A percentile compares a stretch with the other conserved stretches of the same genome.
Conservation (phyloP, 306 rosid species). For the Inga laurina region DNA sequence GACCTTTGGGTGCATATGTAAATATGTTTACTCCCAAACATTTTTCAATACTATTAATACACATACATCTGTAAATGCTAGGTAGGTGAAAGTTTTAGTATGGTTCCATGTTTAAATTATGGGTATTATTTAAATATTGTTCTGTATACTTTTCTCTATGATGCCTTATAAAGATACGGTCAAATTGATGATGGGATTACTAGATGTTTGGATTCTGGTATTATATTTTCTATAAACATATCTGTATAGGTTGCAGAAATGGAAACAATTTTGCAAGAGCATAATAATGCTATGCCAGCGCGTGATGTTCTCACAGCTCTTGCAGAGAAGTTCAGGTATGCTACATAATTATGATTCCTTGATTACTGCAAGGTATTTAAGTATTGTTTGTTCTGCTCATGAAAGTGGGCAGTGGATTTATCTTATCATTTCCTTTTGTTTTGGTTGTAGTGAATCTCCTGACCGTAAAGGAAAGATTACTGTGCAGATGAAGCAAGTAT, state of each 20-base stretch:
- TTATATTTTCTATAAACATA: background rate
- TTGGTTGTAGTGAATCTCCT: slow-evolving; percentile 60
- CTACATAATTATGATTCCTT: slow-evolving; percentile 21
- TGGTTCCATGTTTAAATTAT: background rate
- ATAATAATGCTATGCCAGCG: slow-evolving; percentile 81
- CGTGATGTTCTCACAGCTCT: slow-evolving; percentile 75
- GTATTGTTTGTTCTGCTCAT: slow-evolving; percentile 15
- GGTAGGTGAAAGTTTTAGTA: background rate
- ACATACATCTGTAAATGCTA: background rate
- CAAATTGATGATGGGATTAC: background rate
- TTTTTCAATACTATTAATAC: background rate
- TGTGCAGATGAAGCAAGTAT: slow-evolving; percentile 97
- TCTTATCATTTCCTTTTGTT: slow-evolving; percentile 24
- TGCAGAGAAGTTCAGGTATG: slow-evolving; percentile 95
- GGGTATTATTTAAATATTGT: background rate
- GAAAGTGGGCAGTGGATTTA: slow-evolving; percentile 20
- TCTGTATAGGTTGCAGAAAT: slow-evolving; percentile 76
- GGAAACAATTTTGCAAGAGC: slow-evolving; percentile 84
- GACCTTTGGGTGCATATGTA: background rate
- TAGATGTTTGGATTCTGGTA: background rate
- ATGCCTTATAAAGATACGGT: slow-evolving; percentile 1
- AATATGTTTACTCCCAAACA: background rate
- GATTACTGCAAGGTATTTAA: slow-evolving; percentile 15
- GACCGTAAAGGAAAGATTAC: slow-evolving; percentile 90
- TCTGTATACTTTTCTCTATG: background rate